phyloP scores from a whole-genome alignment of 2,329 filamentous ascomycete species.

The Alternaria triticimaculans region DNA sequence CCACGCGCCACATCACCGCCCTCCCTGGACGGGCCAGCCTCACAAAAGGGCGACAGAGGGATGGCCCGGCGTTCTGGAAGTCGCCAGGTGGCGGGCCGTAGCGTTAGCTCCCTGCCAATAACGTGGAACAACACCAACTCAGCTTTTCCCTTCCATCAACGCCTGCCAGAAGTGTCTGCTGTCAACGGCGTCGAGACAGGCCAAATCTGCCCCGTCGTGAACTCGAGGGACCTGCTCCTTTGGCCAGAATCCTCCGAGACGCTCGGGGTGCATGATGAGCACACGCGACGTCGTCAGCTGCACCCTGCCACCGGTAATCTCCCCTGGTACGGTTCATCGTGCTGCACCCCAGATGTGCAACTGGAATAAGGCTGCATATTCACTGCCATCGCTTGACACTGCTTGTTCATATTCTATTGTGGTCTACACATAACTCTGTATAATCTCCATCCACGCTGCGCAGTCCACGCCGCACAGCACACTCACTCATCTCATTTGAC shows the following conservation, averaged over 20 bases:
- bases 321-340: conserved; percentile 6
- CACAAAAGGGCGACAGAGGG: neutral
- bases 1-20: conserved; percentile 1
- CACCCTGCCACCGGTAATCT: conserved; percentile 25
- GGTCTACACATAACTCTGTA: neutral
- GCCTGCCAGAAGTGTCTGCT: neutral
- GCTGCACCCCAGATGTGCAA: conserved; percentile 10
- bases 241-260: conserved; percentile 1
- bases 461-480: conserved; percentile 31
- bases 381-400: neutral
- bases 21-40: neutral
- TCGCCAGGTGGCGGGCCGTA: conserved; percentile 21
- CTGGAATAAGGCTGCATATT: conserved; percentile 12
- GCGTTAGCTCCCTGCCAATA: conserved; percentile 24
- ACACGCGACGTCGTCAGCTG: conserved; percentile 18
- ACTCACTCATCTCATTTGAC: conserved; percentile 25
- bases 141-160: neutral
- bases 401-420: conserved; percentile 14
- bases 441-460: conserved; percentile 2
- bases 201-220: neutral
- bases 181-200: neutral
- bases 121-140: conserved; percentile 6
- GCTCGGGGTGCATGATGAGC: conserved; percentile 12
- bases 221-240: conserved; percentile 1
- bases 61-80: conserved; percentile 11